Conservation (phyloP, 106 monocot genomes). For the Apostasia ramifera region DNA sequence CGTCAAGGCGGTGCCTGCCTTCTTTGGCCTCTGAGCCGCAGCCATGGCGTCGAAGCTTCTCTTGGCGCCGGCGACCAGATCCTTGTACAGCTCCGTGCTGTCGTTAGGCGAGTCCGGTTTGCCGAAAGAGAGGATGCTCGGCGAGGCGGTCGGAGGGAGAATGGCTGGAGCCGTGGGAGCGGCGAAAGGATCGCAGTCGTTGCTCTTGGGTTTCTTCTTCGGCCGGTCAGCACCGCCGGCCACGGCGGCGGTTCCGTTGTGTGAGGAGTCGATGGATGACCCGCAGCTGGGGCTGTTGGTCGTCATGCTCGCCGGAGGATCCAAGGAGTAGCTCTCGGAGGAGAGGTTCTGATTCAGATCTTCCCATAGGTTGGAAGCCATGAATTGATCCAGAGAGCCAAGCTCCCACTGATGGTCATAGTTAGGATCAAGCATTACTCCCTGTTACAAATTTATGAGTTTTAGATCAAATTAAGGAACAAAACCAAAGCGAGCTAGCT, state of each 20-base stretch:
- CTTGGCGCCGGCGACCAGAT: conserved; percentile 9
- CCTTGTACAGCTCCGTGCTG: conserved; percentile 12
- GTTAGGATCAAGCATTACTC: conserved; percentile 25
- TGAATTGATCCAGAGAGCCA: conserved; percentile 19
- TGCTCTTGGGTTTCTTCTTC: conserved; percentile 22
- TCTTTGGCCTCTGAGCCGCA: not conserved
- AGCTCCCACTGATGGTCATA: conserved; percentile 36
- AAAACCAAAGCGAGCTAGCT: not conserved
- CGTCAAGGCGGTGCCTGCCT: not conserved
- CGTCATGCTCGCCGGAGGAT: not conserved
- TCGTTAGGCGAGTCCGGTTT: conserved; percentile 7
- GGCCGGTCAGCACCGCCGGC: conserved; percentile 9
- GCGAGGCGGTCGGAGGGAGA: conserved; percentile 11
- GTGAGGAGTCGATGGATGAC: conserved; percentile 1
- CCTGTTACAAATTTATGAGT: not conserved
- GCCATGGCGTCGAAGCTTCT: conserved; percentile 13
- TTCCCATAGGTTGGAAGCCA: conserved; percentile 12
- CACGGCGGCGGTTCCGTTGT: not conserved
- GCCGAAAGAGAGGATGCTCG: conserved; percentile 43
- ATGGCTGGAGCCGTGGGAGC: conserved; percentile 5
- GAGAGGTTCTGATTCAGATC: conserved; percentile 18
- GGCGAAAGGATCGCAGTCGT: conserved; percentile 26
- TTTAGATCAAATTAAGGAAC: not conserved
- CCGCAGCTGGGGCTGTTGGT: not conserved
- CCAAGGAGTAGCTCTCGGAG: conserved; percentile 29